Conservation (phyloP, 1,284 basidiomycete genomes). For the Irpex sp. region DNA sequence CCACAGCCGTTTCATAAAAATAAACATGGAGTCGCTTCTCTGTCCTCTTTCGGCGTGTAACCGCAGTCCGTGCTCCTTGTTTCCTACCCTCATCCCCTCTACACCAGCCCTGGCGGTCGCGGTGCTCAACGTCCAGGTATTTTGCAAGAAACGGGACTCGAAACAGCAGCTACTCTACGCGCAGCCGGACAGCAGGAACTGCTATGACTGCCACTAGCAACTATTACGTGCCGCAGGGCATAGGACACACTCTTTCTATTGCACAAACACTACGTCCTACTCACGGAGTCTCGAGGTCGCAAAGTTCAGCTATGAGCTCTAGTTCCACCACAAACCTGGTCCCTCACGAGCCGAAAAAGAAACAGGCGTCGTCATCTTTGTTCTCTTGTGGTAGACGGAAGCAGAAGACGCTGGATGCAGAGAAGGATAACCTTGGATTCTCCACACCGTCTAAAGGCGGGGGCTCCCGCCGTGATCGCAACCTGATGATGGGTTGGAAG, state of each 20-base stretch:
- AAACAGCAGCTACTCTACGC: slow-evolving; percentile 5
- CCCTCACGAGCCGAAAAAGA: slow-evolving; percentile 10
- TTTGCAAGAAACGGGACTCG: background rate
- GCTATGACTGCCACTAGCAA: slow-evolving; percentile 1
- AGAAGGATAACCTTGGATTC: slow-evolving; percentile 14
- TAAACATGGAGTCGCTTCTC: slow-evolving; percentile 4
- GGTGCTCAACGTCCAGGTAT: background rate
- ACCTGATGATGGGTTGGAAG: slow-evolving; percentile 44
- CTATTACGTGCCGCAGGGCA: slow-evolving; percentile 13
- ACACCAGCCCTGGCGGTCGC: slow-evolving; percentile 12
- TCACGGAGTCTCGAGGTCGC: slow-evolving; percentile 14
- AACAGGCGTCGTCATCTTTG: slow-evolving; percentile 9
- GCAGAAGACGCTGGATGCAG: slow-evolving; percentile 14
- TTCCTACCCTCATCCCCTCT: background rate
- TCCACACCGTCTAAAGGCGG: slow-evolving; percentile 11
- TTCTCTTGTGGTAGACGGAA: slow-evolving; percentile 18
- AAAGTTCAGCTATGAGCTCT: slow-evolving; percentile 22
- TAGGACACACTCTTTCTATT: slow-evolving; percentile 11
- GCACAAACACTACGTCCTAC: slow-evolving; percentile 14
- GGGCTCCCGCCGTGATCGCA: background rate
- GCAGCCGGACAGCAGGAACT: background rate
- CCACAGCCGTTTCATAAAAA: slow-evolving; percentile 6
- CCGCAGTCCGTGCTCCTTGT: slow-evolving; percentile 6
- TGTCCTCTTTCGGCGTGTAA: background rate
- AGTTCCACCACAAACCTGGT: slow-evolving; percentile 24